Evolutionary conservation across 305 asterid genomes (phyloP).

Genomic region (Caryopteris hybrid): DNA sequence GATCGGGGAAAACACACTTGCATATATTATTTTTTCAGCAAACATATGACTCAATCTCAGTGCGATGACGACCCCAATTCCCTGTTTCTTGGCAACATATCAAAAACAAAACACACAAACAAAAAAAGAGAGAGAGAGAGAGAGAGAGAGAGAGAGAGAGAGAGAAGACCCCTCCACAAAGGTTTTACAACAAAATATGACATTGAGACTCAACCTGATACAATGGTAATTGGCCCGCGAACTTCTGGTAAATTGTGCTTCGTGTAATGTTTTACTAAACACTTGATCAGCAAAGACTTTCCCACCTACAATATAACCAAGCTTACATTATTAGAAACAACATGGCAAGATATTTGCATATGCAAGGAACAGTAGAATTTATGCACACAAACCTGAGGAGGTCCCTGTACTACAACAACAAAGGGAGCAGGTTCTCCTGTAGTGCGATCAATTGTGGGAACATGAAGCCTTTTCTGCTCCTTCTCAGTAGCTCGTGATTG

Average conservation of each 20-base stretch:
- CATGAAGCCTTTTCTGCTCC: constrained; percentile 90
- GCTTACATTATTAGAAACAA: constrained; percentile 12
- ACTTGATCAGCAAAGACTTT: constrained; percentile 85
- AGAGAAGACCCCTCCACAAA: too few species aligned
- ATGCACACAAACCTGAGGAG: constrained; percentile 68
- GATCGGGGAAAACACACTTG: not conserved
- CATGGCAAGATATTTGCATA: not conserved
- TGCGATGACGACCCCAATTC: not conserved
- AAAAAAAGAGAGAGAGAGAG: too few species aligned
- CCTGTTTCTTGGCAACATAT: not conserved
- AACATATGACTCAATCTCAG: not conserved
- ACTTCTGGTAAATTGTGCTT: constrained; percentile 95
- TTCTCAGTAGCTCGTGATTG: constrained; percentile 85
- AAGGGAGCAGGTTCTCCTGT: constrained; percentile 91
- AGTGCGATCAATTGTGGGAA: constrained; percentile 72
- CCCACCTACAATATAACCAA: constrained; percentile 63
- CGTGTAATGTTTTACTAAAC: constrained; percentile 82
- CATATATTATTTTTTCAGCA: too few species aligned
- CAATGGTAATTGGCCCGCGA: constrained; percentile 86
- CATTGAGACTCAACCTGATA: constrained; percentile 62
- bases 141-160: too few species aligned
- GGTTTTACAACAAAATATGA: not conserved
- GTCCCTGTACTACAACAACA: constrained; percentile 92
- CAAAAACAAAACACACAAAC: too few species aligned
- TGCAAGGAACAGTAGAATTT: not conserved